phyloP scores from a whole-genome alignment of 2,329 filamentous ascomycete species.

The Aureobasidium pullulans region DNA sequence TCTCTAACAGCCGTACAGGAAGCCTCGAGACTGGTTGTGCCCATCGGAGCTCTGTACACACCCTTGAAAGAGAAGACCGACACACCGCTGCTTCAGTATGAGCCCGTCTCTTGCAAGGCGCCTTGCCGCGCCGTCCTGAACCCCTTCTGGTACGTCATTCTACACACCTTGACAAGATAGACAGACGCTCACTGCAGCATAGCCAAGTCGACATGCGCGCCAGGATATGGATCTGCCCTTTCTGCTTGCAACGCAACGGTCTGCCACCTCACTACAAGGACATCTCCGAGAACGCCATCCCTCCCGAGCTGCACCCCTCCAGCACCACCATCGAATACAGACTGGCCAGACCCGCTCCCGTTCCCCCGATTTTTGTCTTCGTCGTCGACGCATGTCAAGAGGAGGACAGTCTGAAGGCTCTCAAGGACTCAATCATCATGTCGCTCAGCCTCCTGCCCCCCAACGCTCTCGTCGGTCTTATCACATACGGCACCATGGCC shows the following conservation, averaged over 20 bases:
- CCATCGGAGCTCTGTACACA: conserved; percentile 92
- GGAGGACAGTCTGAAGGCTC: conserved; percentile 71
- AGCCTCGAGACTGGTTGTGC: conserved; percentile 88
- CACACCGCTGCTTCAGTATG: conserved; percentile 83
- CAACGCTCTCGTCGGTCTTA: conserved; percentile 72
- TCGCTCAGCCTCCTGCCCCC: conserved; percentile 75
- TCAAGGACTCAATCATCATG: conserved; percentile 83
- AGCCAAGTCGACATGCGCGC: conserved; percentile 80
- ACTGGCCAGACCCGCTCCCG: conserved; percentile 73
- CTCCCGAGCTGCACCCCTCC: conserved; percentile 70
- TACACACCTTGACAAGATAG: background rate
- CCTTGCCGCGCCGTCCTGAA: conserved; percentile 95
- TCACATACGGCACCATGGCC: conserved; percentile 90
- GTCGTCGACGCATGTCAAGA: conserved; percentile 85
- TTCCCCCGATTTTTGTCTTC: conserved; percentile 78
- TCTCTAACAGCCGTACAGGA: conserved; percentile 51
- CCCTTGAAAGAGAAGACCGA: conserved; percentile 91
- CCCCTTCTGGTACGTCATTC: conserved; percentile 72
- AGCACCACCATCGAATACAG: conserved; percentile 90
- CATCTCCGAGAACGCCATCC: conserved; percentile 74
- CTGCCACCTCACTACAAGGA: conserved; percentile 85
- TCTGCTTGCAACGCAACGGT: conserved; percentile 76
- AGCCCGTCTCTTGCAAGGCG: conserved; percentile 92
- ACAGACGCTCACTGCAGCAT: conserved; percentile 22
- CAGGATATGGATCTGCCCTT: conserved; percentile 81